phyloP scores from a whole-genome alignment of 345 rosid species.

The Carallia brachiata region DNA sequence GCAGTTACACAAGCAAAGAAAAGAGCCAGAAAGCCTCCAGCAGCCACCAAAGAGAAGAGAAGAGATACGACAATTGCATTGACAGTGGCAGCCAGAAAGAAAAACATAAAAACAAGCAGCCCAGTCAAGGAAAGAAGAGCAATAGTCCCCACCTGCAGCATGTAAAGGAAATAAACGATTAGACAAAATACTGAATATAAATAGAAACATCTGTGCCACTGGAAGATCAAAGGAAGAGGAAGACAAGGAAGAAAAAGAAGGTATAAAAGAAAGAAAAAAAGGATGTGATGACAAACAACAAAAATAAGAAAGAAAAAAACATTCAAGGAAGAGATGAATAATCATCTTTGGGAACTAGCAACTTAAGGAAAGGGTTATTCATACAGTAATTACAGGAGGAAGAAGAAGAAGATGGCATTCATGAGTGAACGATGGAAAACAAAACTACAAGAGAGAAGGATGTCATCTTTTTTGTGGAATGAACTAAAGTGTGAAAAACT shows the following conservation, averaged over 20 bases:
- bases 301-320: no score
- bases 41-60: conserved; percentile 80
- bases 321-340: no score
- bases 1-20: conserved; percentile 68
- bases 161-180: not conserved
- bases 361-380: no score
- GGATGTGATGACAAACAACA: no score
- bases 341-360: no score
- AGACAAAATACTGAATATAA: not conserved
- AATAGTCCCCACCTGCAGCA: conserved; percentile 71
- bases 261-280: not conserved
- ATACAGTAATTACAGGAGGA: no score
- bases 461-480: no score
- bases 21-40: conserved; percentile 82
- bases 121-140: conserved; percentile 68
- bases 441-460: no score
- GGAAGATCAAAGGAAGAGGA: not conserved
- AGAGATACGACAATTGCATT: conserved; percentile 74
- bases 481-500: no score
- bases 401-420: no score
- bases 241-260: not conserved
- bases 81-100: conserved; percentile 74
- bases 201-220: not conserved
- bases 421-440: no score
- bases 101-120: conserved; percentile 62